A percentile compares a stretch with the other conserved stretches of the same genome.
Conservation (phyloP, 1,284 basidiomycete species). For the Crepidotus sp. region DNA sequence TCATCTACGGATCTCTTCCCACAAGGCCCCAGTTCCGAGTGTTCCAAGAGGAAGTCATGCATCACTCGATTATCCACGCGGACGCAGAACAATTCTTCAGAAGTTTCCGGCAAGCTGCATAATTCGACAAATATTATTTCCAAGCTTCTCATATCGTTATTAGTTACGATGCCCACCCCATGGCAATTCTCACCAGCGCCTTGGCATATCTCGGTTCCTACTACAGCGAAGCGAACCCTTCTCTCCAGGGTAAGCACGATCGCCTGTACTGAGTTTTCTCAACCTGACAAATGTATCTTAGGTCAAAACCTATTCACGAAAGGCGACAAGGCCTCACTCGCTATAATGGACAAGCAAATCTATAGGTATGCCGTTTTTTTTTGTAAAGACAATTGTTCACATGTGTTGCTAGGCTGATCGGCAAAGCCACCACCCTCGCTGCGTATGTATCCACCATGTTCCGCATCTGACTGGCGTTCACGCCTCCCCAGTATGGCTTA, state of each 20-base stretch:
- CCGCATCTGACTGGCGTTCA: conserved; percentile 3
- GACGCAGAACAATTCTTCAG: conserved; percentile 76
- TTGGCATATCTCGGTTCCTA: conserved; percentile 83
- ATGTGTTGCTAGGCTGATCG: conserved; percentile 52
- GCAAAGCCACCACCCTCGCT: conserved; percentile 80
- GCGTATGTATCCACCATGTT: conserved; percentile 42
- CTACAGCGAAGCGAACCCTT: conserved; percentile 74
- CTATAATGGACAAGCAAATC: conserved; percentile 84
- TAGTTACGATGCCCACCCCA: conserved; percentile 76
- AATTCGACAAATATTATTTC: background rate
- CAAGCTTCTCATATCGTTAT: background rate
- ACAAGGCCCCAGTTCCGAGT: conserved; percentile 47
- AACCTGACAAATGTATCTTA: conserved; percentile 20
- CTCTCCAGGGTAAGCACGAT: conserved; percentile 49
- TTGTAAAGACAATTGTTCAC: background rate
- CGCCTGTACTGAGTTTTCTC: background rate
- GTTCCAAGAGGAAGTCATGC: conserved; percentile 70
- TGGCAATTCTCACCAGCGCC: conserved; percentile 80
- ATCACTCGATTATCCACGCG: conserved; percentile 68
- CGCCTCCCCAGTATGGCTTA: conserved; percentile 64
- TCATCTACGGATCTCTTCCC: conserved; percentile 81
- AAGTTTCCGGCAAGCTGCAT: conserved; percentile 52
- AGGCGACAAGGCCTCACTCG: conserved; percentile 56
- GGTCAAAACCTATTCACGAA: conserved; percentile 76
- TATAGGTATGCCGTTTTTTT: conserved; percentile 26